A percentile compares a stretch with the other conserved stretches of the same genome.
Evolutionary conservation across 2,329 filamentous ascomycete genomes (phyloP).

Genomic region (Penicillium rolfsii): DNA sequence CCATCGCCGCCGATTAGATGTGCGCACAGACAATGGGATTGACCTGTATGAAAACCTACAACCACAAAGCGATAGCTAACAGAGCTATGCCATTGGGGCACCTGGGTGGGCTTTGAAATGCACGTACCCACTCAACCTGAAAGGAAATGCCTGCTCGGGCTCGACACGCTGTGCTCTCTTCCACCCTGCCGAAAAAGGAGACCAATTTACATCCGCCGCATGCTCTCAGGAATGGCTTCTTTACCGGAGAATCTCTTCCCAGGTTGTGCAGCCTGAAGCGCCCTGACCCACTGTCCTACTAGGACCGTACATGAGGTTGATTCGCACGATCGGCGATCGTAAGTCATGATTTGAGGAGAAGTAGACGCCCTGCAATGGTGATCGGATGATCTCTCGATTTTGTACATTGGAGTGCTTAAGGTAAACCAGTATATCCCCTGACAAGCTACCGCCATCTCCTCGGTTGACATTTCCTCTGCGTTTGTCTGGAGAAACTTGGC

Average conservation of each 20-base stretch:
- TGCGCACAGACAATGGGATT: slow-evolving; percentile 17
- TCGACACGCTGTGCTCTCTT: slow-evolving; percentile 1
- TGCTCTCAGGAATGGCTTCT: neutral
- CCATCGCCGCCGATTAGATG: slow-evolving; percentile 8
- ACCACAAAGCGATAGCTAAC: neutral
- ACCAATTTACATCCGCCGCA: neutral
- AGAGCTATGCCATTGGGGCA: neutral
- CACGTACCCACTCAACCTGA: neutral
- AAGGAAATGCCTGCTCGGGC: neutral
- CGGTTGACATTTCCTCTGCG: neutral
- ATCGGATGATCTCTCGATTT: slow-evolving; percentile 18
- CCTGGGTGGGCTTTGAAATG: neutral
- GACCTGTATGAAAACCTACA: neutral
- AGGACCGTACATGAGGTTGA: slow-evolving; percentile 7
- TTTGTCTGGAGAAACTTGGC: neutral
- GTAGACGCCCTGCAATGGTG: neutral
- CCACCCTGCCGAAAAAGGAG: neutral
- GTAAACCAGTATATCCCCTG: slow-evolving; percentile 14
- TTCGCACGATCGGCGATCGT: slow-evolving; percentile 19
- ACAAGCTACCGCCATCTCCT: neutral
- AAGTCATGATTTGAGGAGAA: slow-evolving; percentile 5
- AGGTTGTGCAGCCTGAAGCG: slow-evolving; percentile 20
- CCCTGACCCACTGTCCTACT: slow-evolving; percentile 3
- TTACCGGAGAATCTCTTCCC: neutral
- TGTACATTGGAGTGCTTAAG: slow-evolving; percentile 6